Evolutionary conservation across 768 basidiomycete genomes (phyloP), one percentile per base, ranked within the genome.

Genomic region (Agaricus sinodeliciosus): DNA sequence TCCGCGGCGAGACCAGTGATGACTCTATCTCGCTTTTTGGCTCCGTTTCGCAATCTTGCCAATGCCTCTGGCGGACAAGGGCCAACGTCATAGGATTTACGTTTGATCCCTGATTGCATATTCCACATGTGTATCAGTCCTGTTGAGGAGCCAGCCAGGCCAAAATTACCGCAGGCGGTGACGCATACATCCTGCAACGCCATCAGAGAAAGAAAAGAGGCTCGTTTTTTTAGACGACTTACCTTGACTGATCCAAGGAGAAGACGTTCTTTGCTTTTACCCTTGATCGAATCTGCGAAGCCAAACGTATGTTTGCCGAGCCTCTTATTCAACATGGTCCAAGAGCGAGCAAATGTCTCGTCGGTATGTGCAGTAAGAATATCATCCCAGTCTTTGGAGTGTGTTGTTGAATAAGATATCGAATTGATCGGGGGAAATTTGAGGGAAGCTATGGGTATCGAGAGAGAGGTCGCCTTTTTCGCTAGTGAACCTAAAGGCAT

Each of bases 371-470:
- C 82, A n/a, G 94, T 94, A 4, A 99, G 66, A 41, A 98, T 85
- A 62, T 98, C 94, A 62, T 98, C 95, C 96, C 96, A 99, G 57
- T 99, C 94, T 65, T 93, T 95, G 8, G 89, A 77, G 25, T 94
- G 80, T 0, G 85, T 75, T 0, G 82, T 76, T 0, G 92, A 93
- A 65, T 83, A 87, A 0, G 92, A 81, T 7, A 98, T 72, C 6
- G 87, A 74, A 1, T 81, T 84, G 28, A 96, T 76, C 0, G 90
- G 76, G 12, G 92, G 84, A 45, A 92, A 86, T 67, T 97, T 96
- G 48, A 97, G 77, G 0, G 84, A 85, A 2, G 85, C 77, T 6
- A 93, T 69, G 2, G 91, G 85, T 28, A 94, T 85, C 13, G 87
- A 87, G 7, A 93, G 73, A 0, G 76, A 74, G 0, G 81, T 79